Base-by-base conservation (phyloP, 2,329 filamentous ascomycete species). In the Aulographum hederae region DNA sequence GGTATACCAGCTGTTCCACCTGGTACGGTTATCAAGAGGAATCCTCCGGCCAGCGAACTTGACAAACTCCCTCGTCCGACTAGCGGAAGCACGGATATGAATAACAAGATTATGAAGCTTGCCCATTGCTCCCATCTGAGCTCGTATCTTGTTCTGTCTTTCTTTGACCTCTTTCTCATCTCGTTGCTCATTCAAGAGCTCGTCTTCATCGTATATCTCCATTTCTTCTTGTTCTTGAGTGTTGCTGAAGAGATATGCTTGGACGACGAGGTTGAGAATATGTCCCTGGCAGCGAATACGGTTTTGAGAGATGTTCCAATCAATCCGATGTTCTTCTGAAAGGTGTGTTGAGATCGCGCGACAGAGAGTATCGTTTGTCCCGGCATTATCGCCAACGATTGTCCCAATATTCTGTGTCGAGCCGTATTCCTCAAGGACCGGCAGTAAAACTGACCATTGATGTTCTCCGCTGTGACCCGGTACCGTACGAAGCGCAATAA, bases 1-100 rank as follows among this genome's bases (percentile, higher is more conserved):
- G 14, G 6, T 26, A 25, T 26, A 34, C 32, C 18, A 34, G 27
- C 26, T 31, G 30, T 34, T 34, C 32, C 26, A 34, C 30, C 17
- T 34, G 14, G 26, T 34, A 34, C 26, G 18, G 21, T 34, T 34
- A 30, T 34, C 26, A n/a, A 34, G 17, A 19, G 26, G 26, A 10
- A 34, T 18, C 18, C 8, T 18, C 18, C 26, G 17, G 14, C 27
- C 26, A 18, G 16, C 32, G 6, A 20, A 13, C 26, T 14, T 17
- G 8, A 18, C 30, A 31, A 34, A 34, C 27, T 34, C 18, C 6
- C 18, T 18, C 21, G 20, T 31, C 19, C 18, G 18, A 34, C 10
- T 16, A 8, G 27, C 14, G 10, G 18, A 34, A 20, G 26, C 17
- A 34, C 18, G 18, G 15, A 18, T 31, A 23, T 34, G 21, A 10